Evolutionary conservation across 805 yeast genomes (phyloP).

Genomic region (Metschnikowia rubicola): DNA sequence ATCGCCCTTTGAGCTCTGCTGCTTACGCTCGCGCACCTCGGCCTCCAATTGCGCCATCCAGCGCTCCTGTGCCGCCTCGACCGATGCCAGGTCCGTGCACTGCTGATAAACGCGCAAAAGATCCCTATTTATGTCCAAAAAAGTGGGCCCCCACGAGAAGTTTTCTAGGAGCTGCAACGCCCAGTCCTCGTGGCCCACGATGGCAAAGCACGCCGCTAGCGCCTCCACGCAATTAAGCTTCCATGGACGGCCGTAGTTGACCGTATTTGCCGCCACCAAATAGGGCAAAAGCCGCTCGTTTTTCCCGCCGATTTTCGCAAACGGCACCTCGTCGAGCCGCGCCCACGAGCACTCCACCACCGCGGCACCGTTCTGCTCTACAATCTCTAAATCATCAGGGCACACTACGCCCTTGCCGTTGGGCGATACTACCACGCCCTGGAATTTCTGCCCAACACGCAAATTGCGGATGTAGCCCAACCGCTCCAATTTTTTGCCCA

Average conservation of each 20-base stretch:
- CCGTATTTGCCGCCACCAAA: conserved; percentile 93
- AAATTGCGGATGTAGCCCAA: conserved; percentile 76
- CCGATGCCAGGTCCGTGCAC: conserved; percentile 79
- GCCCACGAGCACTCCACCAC: conserved; percentile 99
- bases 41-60: conserved; percentile 69
- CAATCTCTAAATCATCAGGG: conserved; percentile 77
- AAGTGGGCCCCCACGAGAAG: conserved; percentile 93
- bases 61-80: conserved; percentile 64
- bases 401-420: conserved; percentile 88
- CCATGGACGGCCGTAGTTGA: conserved; percentile 97
- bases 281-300: conserved; percentile 87
- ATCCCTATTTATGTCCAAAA: conserved; percentile 77
- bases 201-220: conserved; percentile 92
- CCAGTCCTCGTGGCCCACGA: conserved; percentile 88
- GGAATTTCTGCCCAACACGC: conserved; percentile 90
- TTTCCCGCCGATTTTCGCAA: conserved; percentile 85
- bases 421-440: conserved; percentile 89
- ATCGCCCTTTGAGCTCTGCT: conserved; percentile 51
- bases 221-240: conserved; percentile 95
- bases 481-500: conserved; percentile 90
- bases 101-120: conserved; percentile 67
- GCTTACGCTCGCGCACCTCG: conserved; percentile 62
- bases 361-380: conserved; percentile 83
- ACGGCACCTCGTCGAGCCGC: conserved; percentile 93
- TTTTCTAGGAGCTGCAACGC: conserved; percentile 71